Percentiles rank a stretch among this genome's conserved stretches.
Evolutionary conservation across 2,329 filamentous ascomycete species (phyloP).

Genomic region (Phialemoniopsis sp.): DNA sequence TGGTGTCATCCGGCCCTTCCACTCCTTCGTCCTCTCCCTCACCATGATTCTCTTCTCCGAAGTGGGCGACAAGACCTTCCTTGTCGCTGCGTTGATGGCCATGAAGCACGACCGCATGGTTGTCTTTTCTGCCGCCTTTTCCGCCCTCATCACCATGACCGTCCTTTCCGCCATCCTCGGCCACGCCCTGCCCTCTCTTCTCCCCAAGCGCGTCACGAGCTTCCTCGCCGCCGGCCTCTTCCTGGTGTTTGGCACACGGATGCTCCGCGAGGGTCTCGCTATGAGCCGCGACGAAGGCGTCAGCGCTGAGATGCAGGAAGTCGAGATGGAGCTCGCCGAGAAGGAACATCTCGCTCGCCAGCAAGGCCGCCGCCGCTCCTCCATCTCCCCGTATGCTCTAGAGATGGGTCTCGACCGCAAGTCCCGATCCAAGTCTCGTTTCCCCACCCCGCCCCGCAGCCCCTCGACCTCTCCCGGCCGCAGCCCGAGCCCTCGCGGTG

Average conservation of each 20-base stretch:
- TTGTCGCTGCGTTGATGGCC: slow-evolving; percentile 95
- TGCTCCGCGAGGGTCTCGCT: slow-evolving; percentile 79
- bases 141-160: slow-evolving; percentile 90
- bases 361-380: slow-evolving; percentile 60
- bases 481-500: slow-evolving; percentile 45
- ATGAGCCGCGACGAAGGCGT: slow-evolving; percentile 92
- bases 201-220: slow-evolving; percentile 87
- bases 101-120: slow-evolving; percentile 95
- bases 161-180: slow-evolving; percentile 88
- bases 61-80: slow-evolving; percentile 96
- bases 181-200: slow-evolving; percentile 83
- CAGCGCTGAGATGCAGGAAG: slow-evolving; percentile 95
- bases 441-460: slow-evolving; percentile 77
- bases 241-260: slow-evolving; percentile 80
- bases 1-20: slow-evolving; percentile 69
- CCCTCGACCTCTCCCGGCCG: slow-evolving; percentile 69
- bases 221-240: slow-evolving; percentile 83
- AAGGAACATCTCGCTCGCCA: slow-evolving; percentile 77
- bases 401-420: slow-evolving; percentile 74
- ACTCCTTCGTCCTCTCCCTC: slow-evolving; percentile 87
- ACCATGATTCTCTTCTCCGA: slow-evolving; percentile 98
- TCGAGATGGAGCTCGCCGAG: slow-evolving; percentile 88
- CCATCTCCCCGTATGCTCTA: slow-evolving; percentile 69
- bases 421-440: slow-evolving; percentile 68
- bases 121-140: slow-evolving; percentile 93